phyloP scores from a whole-genome alignment of 2,329 filamentous ascomycete genomes.

The Trichoderma simmonsii region DNA sequence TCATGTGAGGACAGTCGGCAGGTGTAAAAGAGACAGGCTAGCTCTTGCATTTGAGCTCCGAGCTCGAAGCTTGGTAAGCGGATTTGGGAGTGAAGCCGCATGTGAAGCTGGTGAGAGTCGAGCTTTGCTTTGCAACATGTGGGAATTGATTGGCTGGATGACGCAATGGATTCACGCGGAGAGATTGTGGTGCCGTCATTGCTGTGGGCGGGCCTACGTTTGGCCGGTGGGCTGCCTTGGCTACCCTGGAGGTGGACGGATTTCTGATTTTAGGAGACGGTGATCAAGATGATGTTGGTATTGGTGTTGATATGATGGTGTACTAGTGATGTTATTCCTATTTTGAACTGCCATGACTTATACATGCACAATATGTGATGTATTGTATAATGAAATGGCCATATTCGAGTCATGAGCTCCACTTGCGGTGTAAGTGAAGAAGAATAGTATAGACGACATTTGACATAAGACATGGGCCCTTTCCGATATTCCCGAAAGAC shows the following conservation, averaged over 20 bases:
- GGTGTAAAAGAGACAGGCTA: background rate
- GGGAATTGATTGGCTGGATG: constrained; percentile 22
- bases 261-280: too few species aligned
- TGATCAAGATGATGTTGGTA: background rate
- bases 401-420: background rate
- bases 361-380: background rate
- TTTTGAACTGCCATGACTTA: background rate
- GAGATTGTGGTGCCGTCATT: background rate
- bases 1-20: background rate
- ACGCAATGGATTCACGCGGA: background rate
- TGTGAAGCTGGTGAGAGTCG: background rate
- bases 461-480: background rate
- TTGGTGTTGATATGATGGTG: background rate
- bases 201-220: background rate
- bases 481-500: background rate
- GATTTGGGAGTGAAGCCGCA: background rate
- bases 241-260: background rate
- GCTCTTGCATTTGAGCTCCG: background rate
- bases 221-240: background rate
- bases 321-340: background rate
- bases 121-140: constrained; percentile 21
- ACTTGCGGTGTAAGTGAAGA: background rate
- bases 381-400: background rate
- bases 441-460: background rate
- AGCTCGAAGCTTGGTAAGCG: background rate